Conservation (phyloP, 139 green algal species). For the Dunaliella sp. region DNA sequence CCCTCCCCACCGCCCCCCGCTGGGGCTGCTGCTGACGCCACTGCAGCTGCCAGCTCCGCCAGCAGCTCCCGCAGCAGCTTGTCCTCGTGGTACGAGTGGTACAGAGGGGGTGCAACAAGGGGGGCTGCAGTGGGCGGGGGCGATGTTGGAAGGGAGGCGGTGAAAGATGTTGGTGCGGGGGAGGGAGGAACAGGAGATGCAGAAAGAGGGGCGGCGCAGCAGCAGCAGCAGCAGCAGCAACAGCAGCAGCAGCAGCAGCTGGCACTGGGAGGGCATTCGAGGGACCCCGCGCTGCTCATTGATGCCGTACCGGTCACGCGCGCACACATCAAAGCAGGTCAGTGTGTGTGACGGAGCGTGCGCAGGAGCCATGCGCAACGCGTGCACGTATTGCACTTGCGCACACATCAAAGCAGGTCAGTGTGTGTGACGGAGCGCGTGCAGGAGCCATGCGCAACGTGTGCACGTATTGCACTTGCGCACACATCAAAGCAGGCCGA, state of each 20-base stretch:
- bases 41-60: no score
- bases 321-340: slow-evolving; percentile 22
- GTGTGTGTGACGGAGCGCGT: not conserved
- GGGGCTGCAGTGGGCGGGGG: not conserved
- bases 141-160: not conserved
- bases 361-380: not conserved
- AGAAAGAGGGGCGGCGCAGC: not conserved
- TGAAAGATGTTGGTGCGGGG: not conserved
- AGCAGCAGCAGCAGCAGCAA: not conserved
- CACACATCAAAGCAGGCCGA: slow-evolving; percentile 18
- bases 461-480: no score
- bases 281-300: slow-evolving; percentile 27
- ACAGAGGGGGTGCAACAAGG: not conserved
- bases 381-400: no score
- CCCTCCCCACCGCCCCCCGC: not conserved
- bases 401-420: slow-evolving; percentile 21
- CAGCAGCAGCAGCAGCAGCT: not conserved
- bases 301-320: slow-evolving; percentile 50
- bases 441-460: not conserved
- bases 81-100: not conserved
- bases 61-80: not conserved
- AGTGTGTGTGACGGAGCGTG: not conserved
- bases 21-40: no score
- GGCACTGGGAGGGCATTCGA: not conserved
- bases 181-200: not conserved